Percentiles rank a stretch among this genome's conserved stretches.
Conservation (phyloP, 2,329 filamentous ascomycete genomes). For the Phyllosticta citrichinensis region DNA sequence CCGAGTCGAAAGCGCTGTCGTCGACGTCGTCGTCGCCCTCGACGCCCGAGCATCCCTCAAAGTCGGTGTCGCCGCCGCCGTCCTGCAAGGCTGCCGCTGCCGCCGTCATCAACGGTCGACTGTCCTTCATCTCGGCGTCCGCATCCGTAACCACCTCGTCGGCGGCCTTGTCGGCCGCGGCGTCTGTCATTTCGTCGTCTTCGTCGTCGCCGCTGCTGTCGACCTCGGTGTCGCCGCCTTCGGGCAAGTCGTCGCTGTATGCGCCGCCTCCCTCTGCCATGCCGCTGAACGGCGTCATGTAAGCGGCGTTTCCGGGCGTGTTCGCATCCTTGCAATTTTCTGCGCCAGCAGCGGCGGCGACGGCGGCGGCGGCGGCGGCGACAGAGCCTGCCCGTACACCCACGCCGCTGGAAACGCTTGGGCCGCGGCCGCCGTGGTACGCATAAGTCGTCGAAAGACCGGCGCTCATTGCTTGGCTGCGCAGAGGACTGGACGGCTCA, state of each 20-base stretch:
- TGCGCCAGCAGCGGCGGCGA: conserved; percentile 19
- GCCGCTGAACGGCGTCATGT: conserved; percentile 61
- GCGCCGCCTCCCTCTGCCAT: conserved; percentile 21
- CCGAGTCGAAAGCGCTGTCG: background rate
- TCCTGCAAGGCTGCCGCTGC: background rate
- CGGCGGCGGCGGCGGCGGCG: conserved; percentile 19
- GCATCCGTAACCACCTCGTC: conserved; percentile 16
- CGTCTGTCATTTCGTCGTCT: conserved; percentile 18
- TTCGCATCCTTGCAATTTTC: conserved; percentile 22
- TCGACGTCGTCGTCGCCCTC: background rate
- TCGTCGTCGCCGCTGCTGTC: conserved; percentile 20
- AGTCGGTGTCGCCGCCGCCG: background rate
- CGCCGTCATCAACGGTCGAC: background rate
- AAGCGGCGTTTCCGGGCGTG: conserved; percentile 38
- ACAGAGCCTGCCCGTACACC: background rate
- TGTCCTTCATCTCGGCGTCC: background rate
- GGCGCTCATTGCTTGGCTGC: conserved; percentile 9
- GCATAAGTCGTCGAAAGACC: too few relatives aligned
- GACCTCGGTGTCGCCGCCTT: conserved; percentile 24
- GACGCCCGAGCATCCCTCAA: background rate
- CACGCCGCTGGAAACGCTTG: conserved; percentile 8
- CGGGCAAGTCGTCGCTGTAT: conserved; percentile 12
- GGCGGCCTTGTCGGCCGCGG: background rate
- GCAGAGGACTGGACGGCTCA: conserved; percentile 34
- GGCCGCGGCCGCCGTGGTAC: conserved; percentile 17